Evolutionary conservation across 352 stramenopile genomes (phyloP).

Genomic region (Pythium grandisporangium): DNA sequence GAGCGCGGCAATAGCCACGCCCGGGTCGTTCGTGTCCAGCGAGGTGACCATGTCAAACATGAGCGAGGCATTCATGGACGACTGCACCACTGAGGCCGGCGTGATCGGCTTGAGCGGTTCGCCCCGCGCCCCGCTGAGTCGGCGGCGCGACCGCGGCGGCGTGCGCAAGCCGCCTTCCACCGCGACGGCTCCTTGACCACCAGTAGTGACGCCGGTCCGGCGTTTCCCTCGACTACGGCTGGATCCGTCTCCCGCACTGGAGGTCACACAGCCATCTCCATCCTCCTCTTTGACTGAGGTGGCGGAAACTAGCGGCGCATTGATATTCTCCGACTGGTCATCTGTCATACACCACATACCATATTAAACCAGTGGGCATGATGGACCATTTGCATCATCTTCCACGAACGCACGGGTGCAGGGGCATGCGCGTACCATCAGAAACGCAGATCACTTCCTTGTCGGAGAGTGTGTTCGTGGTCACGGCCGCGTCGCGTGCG

Average conservation of each 20-base stretch:
- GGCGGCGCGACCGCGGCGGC: constrained; percentile 25
- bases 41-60: constrained; percentile 78
- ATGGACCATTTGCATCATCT: too few relatives aligned
- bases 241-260: not conserved
- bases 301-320: too few relatives aligned
- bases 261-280: too few relatives aligned
- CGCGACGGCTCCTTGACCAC: too few relatives aligned
- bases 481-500: too few relatives aligned
- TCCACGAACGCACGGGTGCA: too few relatives aligned
- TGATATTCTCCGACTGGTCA: not conserved
- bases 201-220: not conserved
- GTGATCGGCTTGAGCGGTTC: constrained; percentile 46
- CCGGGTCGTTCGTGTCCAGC: constrained; percentile 75
- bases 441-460: constrained; percentile 1
- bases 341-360: not conserved
- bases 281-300: too few relatives aligned
- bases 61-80: constrained; percentile 74
- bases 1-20: constrained; percentile 62
- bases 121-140: constrained; percentile 2
- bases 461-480: too few relatives aligned
- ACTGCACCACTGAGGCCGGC: constrained; percentile 41
- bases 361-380: too few relatives aligned
- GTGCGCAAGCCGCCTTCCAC: too few relatives aligned
- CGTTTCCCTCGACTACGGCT: constrained; percentile 5
- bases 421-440: not conserved